phyloP scores from a whole-genome alignment of 257 asterid genomes.

The Nicotiana tabacum region DNA sequence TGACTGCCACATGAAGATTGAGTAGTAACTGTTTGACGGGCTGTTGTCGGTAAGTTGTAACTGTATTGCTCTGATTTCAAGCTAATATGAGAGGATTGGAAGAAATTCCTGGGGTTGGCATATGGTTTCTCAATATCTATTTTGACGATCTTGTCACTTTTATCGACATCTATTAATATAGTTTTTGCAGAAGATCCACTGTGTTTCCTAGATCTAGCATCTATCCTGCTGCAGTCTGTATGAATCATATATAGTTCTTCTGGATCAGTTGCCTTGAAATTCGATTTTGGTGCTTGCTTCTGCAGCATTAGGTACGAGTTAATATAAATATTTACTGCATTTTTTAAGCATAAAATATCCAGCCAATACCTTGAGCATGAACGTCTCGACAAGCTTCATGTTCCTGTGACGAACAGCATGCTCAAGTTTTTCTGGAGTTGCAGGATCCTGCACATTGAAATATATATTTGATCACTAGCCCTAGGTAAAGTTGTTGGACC shows the following conservation, averaged over 20 bases:
- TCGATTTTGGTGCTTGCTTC: conserved; percentile 49
- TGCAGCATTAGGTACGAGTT: conserved; percentile 17
- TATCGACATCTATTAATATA: conserved; percentile 26
- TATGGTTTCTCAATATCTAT: conserved; percentile 40
- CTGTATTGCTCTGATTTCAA: conserved; percentile 40
- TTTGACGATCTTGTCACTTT: conserved; percentile 52
- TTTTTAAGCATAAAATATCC: background rate
- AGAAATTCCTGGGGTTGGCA: conserved; percentile 27
- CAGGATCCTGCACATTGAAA: conserved; percentile 52
- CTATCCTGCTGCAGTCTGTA: no score
- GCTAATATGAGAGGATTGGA: conserved; percentile 53
- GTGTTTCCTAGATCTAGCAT: background rate
- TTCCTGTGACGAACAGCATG: conserved; percentile 41
- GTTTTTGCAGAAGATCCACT: conserved; percentile 15
- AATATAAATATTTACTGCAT: background rate
- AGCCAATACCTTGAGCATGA: conserved; percentile 42
- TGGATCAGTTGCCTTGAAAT: conserved; percentile 9
- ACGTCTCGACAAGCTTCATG: conserved; percentile 38
- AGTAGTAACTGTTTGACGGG: conserved; percentile 37
- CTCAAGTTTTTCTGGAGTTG: conserved; percentile 81
- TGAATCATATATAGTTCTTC: background rate
- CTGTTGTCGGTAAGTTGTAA: conserved; percentile 45
- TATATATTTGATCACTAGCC: background rate
- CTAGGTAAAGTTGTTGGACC: no score
- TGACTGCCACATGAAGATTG: conserved; percentile 53